These are phyloP conservation scores for Ogataea thermomethanolica DNA, from an alignment of 805 yeast species.

Conservation along the genomic window DNA sequence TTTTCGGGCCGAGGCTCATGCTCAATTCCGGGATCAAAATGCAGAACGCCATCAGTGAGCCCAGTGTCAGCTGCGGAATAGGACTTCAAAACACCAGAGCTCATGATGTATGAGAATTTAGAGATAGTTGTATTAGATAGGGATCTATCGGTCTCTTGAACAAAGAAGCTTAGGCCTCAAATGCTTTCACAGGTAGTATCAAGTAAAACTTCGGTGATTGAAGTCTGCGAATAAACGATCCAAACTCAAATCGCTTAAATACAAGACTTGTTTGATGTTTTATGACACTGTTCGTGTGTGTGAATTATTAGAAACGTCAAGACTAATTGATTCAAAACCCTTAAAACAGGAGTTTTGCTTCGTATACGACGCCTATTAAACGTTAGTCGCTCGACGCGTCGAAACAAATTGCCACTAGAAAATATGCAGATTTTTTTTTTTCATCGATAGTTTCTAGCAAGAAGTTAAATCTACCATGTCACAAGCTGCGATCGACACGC, in stretches of 20 bases:
- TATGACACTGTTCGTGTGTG: too few relatives aligned
- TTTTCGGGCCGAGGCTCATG: constrained; percentile 5
- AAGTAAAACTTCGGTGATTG: too few relatives aligned
- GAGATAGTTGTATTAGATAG: too few relatives aligned
- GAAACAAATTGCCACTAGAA: constrained; percentile 4
- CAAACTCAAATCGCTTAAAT: too few relatives aligned
- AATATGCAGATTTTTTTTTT: constrained; percentile 7
- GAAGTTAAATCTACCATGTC: constrained; percentile 9
- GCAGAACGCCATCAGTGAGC: constrained; percentile 3
- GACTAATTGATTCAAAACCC: not conserved
- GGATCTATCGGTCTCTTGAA: too few relatives aligned
- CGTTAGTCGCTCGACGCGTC: constrained; percentile 3
- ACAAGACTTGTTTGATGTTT: too few relatives aligned
- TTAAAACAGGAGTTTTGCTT: not conserved
- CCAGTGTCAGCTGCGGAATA: not conserved
- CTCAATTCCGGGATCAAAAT: not conserved
- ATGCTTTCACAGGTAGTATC: too few relatives aligned
- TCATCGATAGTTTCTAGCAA: constrained; percentile 1
- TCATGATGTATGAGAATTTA: not conserved
- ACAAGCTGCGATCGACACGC: constrained; percentile 11
- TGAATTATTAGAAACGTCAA: too few relatives aligned
- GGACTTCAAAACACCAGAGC: not conserved
- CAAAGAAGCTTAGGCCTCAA: too few relatives aligned
- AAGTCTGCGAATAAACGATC: too few relatives aligned
- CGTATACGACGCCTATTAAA: not conserved